phyloP scores from a whole-genome alignment of 495 filamentous ascomycete genomes.

The Friedmanniomyces endolithicus region DNA sequence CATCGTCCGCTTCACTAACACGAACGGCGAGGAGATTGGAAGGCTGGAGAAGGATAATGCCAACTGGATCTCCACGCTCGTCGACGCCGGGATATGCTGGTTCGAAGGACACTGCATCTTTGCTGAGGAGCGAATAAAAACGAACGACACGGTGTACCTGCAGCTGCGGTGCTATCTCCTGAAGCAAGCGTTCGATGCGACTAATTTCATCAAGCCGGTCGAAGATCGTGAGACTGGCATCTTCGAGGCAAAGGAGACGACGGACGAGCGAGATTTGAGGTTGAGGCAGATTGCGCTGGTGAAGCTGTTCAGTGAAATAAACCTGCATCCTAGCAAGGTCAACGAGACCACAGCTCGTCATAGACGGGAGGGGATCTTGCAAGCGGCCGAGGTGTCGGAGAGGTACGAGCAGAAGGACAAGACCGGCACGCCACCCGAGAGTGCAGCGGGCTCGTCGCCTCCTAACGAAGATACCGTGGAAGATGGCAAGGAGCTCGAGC shows the following conservation, averaged over 20 bases:
- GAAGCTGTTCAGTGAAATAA: conserved; percentile 79
- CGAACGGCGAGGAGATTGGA: conserved; percentile 68
- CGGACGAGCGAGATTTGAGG: conserved; percentile 74
- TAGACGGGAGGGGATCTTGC: conserved; percentile 67
- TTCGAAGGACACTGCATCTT: conserved; percentile 88
- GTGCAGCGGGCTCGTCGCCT: conserved; percentile 33
- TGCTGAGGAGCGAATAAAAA: conserved; percentile 68
- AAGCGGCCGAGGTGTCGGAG: conserved; percentile 75
- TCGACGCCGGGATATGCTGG: conserved; percentile 80
- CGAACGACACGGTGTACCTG: conserved; percentile 85
- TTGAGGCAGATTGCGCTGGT: conserved; percentile 78
- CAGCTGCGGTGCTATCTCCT: conserved; percentile 73
- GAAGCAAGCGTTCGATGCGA: conserved; percentile 54
- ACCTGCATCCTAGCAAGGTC: conserved; percentile 56
- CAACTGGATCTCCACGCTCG: conserved; percentile 84
- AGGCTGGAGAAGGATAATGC: conserved; percentile 80
- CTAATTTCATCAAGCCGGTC: conserved; percentile 39
- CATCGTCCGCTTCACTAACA: conserved; percentile 85
- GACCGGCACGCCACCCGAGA: conserved; percentile 23
- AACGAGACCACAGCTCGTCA: conserved; percentile 68
- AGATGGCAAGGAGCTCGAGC: conserved; percentile 80
- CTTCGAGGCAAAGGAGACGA: conserved; percentile 73
- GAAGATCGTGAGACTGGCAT: conserved; percentile 55
- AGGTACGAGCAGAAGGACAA: conserved; percentile 52
- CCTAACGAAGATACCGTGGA: conserved; percentile 55